Conservation (phyloP, 345 rosid genomes). For the Lepidium aucheri region DNA sequence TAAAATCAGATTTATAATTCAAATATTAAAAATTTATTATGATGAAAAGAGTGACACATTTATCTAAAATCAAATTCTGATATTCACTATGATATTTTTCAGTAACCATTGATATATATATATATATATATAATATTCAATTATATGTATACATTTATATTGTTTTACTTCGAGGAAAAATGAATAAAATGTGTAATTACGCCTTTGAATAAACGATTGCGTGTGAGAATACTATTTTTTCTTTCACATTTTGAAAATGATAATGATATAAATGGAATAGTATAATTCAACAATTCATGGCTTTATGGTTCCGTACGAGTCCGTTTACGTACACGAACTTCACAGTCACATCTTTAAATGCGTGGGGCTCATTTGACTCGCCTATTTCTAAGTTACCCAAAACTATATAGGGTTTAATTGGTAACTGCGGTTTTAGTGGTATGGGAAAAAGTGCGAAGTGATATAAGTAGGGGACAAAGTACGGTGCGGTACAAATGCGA, state of each 20-base stretch:
- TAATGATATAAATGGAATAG: not conserved
- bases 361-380: not conserved
- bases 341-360: not conserved
- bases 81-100: too few species aligned
- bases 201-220: not conserved
- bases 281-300: constrained; percentile 2
- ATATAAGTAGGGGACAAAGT: too few species aligned
- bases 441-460: too few species aligned
- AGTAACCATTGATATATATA: not conserved
- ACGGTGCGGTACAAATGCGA: too few species aligned
- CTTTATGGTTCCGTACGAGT: constrained; percentile 17
- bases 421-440: too few species aligned
- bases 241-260: not conserved
- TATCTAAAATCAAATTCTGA: too few species aligned
- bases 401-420: too few species aligned
- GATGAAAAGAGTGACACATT: too few species aligned
- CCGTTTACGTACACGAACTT: constrained; percentile 12
- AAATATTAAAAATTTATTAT: too few species aligned
- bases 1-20: too few species aligned
- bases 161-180: not conserved
- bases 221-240: not conserved
- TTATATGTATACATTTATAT: not conserved
- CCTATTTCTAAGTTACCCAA: not conserved
- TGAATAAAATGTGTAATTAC: not conserved
- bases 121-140: not conserved